phyloP scores from a whole-genome alignment of 139 green algal genomes.

The Chlorella vulgaris region DNA sequence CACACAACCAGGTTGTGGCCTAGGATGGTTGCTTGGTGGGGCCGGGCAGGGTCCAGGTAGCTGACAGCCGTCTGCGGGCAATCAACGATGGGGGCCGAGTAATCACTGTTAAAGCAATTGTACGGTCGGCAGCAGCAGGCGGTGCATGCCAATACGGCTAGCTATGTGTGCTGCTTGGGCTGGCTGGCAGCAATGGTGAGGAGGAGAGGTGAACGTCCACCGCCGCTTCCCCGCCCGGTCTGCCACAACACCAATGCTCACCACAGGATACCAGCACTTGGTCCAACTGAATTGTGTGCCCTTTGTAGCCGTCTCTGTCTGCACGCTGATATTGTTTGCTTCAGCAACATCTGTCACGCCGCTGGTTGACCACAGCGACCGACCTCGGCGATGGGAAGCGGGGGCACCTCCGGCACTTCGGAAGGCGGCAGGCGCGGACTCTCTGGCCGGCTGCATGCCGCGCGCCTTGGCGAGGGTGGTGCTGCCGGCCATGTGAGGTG shows the following conservation, averaged over 20 bases:
- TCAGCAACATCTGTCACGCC: too few relatives aligned
- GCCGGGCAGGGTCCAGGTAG: slow-evolving; percentile 1
- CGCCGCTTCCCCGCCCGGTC: not conserved
- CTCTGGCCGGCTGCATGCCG: not conserved
- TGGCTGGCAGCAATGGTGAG: not conserved
- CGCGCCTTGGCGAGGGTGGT: not conserved
- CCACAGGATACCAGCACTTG: slow-evolving; percentile 15
- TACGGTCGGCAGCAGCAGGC: not conserved
- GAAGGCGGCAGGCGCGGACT: too few relatives aligned
- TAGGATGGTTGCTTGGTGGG: not conserved
- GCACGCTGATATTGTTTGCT: not conserved
- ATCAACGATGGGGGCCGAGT: not conserved
- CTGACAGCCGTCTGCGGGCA: not conserved
- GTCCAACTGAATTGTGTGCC: slow-evolving; percentile 4
- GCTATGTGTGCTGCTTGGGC: not conserved
- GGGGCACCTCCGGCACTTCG: too few relatives aligned
- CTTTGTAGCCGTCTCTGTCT: not conserved
- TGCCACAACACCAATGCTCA: too few relatives aligned
- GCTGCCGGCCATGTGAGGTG: not conserved
- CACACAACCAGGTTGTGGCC: slow-evolving; percentile 18
- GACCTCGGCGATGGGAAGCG: too few relatives aligned
- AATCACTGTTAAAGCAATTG: too few relatives aligned
- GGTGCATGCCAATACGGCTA: not conserved
- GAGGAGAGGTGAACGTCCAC: not conserved
- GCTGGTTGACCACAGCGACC: not conserved